Conservation (phyloP, 1,139 yeast species). For the Yamadazyma taylorii region DNA sequence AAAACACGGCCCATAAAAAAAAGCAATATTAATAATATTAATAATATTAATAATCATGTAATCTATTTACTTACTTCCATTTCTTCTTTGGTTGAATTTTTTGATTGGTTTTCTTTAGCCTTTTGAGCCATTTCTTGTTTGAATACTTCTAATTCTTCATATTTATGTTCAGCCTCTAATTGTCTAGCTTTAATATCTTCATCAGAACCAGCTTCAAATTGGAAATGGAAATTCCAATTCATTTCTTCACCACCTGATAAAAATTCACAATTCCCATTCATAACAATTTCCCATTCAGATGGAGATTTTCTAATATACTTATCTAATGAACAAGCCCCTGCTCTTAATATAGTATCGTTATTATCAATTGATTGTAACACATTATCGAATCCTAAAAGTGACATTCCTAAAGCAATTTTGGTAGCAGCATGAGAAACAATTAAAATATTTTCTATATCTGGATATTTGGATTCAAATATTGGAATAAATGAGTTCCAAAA, state of each 20-base stretch:
- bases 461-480: slow-evolving; percentile 50
- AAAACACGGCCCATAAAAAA: not conserved
- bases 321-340: slow-evolving; percentile 49
- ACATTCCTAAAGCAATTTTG: slow-evolving; percentile 74
- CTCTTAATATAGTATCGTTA: slow-evolving; percentile 38
- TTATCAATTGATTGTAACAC: slow-evolving; percentile 53
- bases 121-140: slow-evolving; percentile 2
- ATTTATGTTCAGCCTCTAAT: slow-evolving; percentile 20
- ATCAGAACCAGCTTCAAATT: slow-evolving; percentile 75
- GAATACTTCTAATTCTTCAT: slow-evolving; percentile 10
- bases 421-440: slow-evolving; percentile 84
- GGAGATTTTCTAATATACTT: slow-evolving; percentile 22
- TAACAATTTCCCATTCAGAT: slow-evolving; percentile 51
- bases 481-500: slow-evolving; percentile 56
- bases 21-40: not conserved
- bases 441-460: slow-evolving; percentile 55
- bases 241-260: slow-evolving; percentile 80
- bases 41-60: too few species aligned
- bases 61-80: slow-evolving; percentile 39
- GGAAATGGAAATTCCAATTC: slow-evolving; percentile 79
- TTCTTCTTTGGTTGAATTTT: slow-evolving; percentile 19
- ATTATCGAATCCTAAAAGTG: slow-evolving; percentile 50
- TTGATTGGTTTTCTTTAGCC: slow-evolving; percentile 1
- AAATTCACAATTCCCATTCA: slow-evolving; percentile 71
- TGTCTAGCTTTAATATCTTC: slow-evolving; percentile 62